Percentiles rank a stretch among this genome's conserved stretches.
Conservation (phyloP, 257 asterid genomes). For the Rauvolfia tetraphylla region DNA sequence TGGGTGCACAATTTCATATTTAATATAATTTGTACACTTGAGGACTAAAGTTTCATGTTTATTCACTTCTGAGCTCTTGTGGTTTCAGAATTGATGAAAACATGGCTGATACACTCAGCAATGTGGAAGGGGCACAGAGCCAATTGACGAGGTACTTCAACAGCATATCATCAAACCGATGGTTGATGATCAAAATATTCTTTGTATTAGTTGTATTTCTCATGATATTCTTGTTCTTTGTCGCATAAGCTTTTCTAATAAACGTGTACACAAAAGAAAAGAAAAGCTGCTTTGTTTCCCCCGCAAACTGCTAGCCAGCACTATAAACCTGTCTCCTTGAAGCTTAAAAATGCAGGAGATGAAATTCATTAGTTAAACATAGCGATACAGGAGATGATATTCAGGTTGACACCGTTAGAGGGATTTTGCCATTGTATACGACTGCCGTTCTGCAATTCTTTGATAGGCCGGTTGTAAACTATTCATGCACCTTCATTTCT, state of each 20-base stretch:
- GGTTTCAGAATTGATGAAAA: conserved; percentile 80
- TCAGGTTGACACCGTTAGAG: background rate
- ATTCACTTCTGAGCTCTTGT: conserved; percentile 11
- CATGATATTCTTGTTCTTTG: conserved; percentile 89
- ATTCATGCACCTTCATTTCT: background rate
- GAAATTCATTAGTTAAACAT: background rate
- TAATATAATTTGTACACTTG: background rate
- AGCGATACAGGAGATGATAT: background rate
- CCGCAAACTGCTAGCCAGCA: conserved; percentile 1
- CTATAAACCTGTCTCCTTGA: background rate
- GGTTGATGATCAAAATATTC: conserved; percentile 97
- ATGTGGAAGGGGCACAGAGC: conserved; percentile 93
- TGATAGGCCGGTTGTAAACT: background rate
- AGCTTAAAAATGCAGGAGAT: background rate
- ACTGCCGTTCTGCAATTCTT: background rate
- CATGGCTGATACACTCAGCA: conserved; percentile 78
- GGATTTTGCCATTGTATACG: background rate
- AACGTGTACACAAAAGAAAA: background rate
- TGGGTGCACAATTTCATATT: background rate
- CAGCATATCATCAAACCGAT: conserved; percentile 92
- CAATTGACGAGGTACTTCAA: conserved; percentile 85
- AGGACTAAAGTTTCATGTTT: background rate
- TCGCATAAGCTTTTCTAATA: conserved; percentile 40
- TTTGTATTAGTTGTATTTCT: conserved; percentile 84
- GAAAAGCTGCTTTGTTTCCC: background rate